Conservation (phyloP, 2,329 filamentous ascomycete genomes). For the Pseudopithomyces chartarum region DNA sequence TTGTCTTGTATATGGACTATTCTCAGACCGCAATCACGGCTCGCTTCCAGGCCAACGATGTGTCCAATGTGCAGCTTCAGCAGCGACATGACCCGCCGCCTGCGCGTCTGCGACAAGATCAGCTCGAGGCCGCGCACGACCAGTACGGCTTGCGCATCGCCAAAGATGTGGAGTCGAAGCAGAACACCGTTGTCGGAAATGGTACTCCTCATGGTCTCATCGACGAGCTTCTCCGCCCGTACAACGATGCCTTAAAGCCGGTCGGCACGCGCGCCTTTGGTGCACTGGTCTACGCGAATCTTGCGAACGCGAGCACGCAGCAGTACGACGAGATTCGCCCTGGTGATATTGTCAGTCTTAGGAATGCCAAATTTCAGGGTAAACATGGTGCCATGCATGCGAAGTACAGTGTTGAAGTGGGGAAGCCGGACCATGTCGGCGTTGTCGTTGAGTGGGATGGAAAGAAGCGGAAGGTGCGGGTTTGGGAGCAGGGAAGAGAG, state of each 20-base stretch:
- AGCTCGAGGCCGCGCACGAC: slow-evolving; percentile 85
- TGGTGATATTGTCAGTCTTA: slow-evolving; percentile 90
- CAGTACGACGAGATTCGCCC: slow-evolving; percentile 91
- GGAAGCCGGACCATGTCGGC: slow-evolving; percentile 85
- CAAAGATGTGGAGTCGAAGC: slow-evolving; percentile 70
- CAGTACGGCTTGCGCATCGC: slow-evolving; percentile 80
- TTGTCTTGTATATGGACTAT: slow-evolving; percentile 92
- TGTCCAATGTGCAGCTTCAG: slow-evolving; percentile 74
- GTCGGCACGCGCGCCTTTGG: slow-evolving; percentile 91
- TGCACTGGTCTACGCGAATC: slow-evolving; percentile 89
- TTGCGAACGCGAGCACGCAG: slow-evolving; percentile 89
- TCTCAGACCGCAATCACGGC: slow-evolving; percentile 89
- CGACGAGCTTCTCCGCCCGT: slow-evolving; percentile 75
- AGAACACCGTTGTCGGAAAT: slow-evolving; percentile 81
- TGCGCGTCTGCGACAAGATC: slow-evolving; percentile 81
- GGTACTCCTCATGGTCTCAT: slow-evolving; percentile 79
- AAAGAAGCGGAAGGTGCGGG: slow-evolving; percentile 95
- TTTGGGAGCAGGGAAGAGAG: slow-evolving; percentile 94
- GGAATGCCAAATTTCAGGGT: slow-evolving; percentile 92
- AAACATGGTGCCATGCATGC: slow-evolving; percentile 95
- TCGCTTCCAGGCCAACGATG: slow-evolving; percentile 76
- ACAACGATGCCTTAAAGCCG: slow-evolving; percentile 75
- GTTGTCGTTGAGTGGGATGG: slow-evolving; percentile 97
- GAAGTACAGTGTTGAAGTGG: slow-evolving; percentile 88
- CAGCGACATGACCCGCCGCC: slow-evolving; percentile 89